These are phyloP conservation scores for Teratosphaeriaceae sp. DNA, from an alignment of 2,329 filamentous ascomycete species.

Conservation along the genomic window DNA sequence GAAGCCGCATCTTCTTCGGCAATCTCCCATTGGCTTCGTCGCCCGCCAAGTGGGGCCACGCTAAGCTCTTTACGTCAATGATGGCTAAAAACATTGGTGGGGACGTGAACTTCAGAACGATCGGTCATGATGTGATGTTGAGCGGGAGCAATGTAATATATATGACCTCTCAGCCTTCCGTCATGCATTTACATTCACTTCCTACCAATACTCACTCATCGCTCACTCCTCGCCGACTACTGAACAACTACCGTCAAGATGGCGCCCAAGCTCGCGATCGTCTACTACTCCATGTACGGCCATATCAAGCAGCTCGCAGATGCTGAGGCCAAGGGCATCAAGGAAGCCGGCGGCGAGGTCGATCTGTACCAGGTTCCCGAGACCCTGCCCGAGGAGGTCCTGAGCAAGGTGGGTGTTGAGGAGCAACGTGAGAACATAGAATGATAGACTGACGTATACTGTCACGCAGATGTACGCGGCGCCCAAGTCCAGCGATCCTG, in stretches of 20 bases:
- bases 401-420: no score
- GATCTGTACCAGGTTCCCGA: slow-evolving; percentile 85
- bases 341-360: slow-evolving; percentile 73
- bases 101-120: background rate
- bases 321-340: slow-evolving; percentile 85
- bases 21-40: background rate
- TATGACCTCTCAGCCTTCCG: background rate
- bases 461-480: slow-evolving; percentile 95
- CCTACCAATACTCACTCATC: background rate
- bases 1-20: background rate
- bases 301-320: slow-evolving; percentile 79
- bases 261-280: slow-evolving; percentile 87
- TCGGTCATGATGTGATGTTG: background rate
- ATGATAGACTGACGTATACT: no score
- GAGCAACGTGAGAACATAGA: no score
- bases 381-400: slow-evolving; percentile 77
- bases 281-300: slow-evolving; percentile 93
- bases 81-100: background rate
- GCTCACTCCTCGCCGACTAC: no score
- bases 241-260: slow-evolving; percentile 43
- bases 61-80: no score
- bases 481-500: slow-evolving; percentile 57
- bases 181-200: background rate
- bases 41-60: background rate
- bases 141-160: background rate